phyloP scores from a whole-genome alignment of 495 filamentous ascomycete genomes.

The Xylaria palmicola region DNA sequence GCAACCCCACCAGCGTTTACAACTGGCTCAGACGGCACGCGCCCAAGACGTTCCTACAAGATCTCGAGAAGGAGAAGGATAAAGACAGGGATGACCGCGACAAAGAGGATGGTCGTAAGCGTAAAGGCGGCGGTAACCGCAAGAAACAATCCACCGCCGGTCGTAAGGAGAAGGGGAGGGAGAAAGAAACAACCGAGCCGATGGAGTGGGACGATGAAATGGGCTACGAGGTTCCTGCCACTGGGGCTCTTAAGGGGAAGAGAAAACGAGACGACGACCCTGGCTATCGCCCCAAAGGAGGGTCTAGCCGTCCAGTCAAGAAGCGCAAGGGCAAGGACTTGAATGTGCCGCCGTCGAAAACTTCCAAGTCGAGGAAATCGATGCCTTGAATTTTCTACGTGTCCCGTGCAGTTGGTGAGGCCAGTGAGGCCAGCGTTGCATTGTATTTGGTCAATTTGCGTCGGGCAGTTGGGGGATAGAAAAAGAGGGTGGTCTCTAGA shows the following conservation, averaged over 20 bases:
- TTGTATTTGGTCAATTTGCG: slow-evolving; percentile 5
- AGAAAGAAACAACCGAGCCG: slow-evolving; percentile 36
- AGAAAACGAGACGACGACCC: slow-evolving; percentile 64
- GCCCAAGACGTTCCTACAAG: slow-evolving; percentile 79
- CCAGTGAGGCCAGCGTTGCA: neutral
- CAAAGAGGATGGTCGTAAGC: slow-evolving; percentile 36
- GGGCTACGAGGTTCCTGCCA: slow-evolving; percentile 41
- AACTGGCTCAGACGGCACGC: slow-evolving; percentile 87
- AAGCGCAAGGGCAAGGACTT: slow-evolving; percentile 53
- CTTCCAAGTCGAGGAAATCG: slow-evolving; percentile 23
- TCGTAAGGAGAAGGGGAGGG: slow-evolving; percentile 32
- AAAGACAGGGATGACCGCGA: slow-evolving; percentile 49
- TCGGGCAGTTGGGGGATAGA: neutral
- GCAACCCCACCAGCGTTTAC: slow-evolving; percentile 82
- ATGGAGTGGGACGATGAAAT: slow-evolving; percentile 46
- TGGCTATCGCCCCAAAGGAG: slow-evolving; percentile 68
- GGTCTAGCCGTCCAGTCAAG: slow-evolving; percentile 57
- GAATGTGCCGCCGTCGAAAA: slow-evolving; percentile 19
- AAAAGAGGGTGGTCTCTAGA: neutral
- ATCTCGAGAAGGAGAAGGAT: slow-evolving; percentile 65
- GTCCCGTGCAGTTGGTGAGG: neutral
- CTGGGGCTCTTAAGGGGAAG: slow-evolving; percentile 38
- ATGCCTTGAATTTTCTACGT: slow-evolving; percentile 3
- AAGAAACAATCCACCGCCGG: slow-evolving; percentile 29
- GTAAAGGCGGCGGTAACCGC: slow-evolving; percentile 28